Evolutionary conservation across 2,329 filamentous ascomycete genomes (phyloP).

Genomic region (Calycina marina): DNA sequence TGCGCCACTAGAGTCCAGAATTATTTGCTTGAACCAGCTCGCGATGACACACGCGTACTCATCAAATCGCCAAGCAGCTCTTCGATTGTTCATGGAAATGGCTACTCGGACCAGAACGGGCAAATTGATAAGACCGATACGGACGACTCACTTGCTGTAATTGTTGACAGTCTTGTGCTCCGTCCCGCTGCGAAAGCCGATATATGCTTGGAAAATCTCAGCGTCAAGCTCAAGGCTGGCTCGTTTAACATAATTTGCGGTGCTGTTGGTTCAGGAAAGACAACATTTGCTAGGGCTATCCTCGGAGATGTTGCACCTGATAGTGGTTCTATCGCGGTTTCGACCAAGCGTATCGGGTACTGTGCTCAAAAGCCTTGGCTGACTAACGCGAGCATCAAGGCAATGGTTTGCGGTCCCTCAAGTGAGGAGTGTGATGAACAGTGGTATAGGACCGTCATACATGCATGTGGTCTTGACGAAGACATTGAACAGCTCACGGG

Average conservation of each 20-base stretch:
- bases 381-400: conserved; percentile 25
- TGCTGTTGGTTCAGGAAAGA: conserved; percentile 24
- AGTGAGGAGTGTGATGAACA: conserved; percentile 5
- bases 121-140: neutral
- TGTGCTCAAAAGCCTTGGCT: conserved; percentile 31
- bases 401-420: conserved; percentile 24
- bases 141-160: conserved; percentile 2
- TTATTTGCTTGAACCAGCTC: neutral
- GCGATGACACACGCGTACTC: neutral
- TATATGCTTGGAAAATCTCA: conserved; percentile 4
- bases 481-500: conserved; percentile 12
- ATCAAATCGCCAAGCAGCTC: too few relatives aligned
- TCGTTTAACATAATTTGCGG: conserved; percentile 6
- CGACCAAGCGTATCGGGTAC: conserved; percentile 21
- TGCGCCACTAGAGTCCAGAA: conserved; percentile 1
- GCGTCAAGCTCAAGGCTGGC: conserved; percentile 5
- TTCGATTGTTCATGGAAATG: neutral
- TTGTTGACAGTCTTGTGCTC: conserved; percentile 3
- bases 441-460: conserved; percentile 12
- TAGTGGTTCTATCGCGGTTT: conserved; percentile 7
- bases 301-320: conserved; percentile 10
- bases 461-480: conserved; percentile 10
- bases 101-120: neutral
- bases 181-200: conserved; percentile 3
- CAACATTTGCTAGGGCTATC: conserved; percentile 12